Evolutionary conservation across 495 filamentous ascomycete genomes (phyloP), one percentile per base, ranked within the genome.

Genomic region (Xylaria palmicola): DNA sequence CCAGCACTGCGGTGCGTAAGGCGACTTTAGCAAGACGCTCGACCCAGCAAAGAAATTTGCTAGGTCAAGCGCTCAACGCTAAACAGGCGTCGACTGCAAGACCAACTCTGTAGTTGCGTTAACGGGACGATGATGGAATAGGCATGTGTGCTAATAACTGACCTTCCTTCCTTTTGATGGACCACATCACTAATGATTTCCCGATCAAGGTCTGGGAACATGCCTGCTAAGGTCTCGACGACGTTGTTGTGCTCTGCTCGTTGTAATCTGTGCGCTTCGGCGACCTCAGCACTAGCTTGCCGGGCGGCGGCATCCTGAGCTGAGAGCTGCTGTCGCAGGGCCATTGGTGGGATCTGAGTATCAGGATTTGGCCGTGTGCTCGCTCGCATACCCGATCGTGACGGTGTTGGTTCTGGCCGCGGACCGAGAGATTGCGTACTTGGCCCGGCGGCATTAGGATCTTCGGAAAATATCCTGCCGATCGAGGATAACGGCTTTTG

Each of bases 391-490:
- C 82, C 79, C 17, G 78, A 77, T 6, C 77, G 79, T 26, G 85
- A 77, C 37, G 59, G 36, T 26, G 54, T 20, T 36, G 41, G 12
- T 22, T 62, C 61, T n/a, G 72, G 71, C 56, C 83, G 83, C 20
- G 89, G 84, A 20, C 85, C 84, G 22, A 78, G 69, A 8, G 82
- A 78, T n/a, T 84, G 84, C 22, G 74, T 80, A 70, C 65, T 83
- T 17, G 74, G 64, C 27, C 70, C 67, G 34, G 78, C 59, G 40
- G 72, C 44, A 56, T 74, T 59, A 53, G 75, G 52, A 1, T 96
- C 92, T 49, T 98, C 94, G 1, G 90, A 91, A 76, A 99, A 98
- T 36, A 99, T 97, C 55, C 92, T 87, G n/a, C 95, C 94, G 69
- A 99, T 96, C 15, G 92, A 94, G 41, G 90, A 91, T 39, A 99